Conservation (phyloP, 164 flowering plant genomes). For the Kingdonia uniflora region DNA sequence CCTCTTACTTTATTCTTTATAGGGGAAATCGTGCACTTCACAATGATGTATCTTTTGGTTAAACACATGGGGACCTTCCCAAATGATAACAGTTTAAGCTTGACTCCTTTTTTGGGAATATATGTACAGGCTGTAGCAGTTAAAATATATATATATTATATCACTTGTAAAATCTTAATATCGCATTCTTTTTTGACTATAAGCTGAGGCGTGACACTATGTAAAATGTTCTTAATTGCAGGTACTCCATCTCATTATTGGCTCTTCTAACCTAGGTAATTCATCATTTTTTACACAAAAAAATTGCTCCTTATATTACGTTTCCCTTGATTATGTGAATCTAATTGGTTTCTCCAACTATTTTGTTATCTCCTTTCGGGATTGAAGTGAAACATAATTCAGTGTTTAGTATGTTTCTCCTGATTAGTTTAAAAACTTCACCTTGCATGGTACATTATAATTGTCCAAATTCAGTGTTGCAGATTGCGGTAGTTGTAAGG, state of each 20-base stretch:
- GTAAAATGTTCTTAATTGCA: slow-evolving; percentile 21
- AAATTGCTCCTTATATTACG: too few species aligned
- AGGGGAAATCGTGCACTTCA: too few species aligned
- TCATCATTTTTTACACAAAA: not conserved
- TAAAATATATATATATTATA: not conserved
- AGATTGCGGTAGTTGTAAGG: too few species aligned
- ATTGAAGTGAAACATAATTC: not conserved
- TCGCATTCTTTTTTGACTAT: not conserved
- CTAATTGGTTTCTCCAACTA: not conserved
- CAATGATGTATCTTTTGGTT: too few species aligned
- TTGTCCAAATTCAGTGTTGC: not conserved
- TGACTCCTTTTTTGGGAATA: too few species aligned
- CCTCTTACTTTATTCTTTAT: too few species aligned
- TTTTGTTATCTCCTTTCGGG: not conserved
- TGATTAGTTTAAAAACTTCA: too few species aligned
- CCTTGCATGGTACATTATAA: too few species aligned
- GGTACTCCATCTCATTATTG: slow-evolving; percentile 88
- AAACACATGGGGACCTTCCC: too few species aligned
- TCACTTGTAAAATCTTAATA: not conserved
- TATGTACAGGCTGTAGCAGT: not conserved
- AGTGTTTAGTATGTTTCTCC: too few species aligned
- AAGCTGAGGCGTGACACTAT: not conserved
- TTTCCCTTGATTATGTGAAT: not conserved
- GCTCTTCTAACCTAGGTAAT: slow-evolving; percentile 66
- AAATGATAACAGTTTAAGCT: too few species aligned